Conservation (phyloP, 176 grass and related monocot genomes). For the Raddia distichophylla region DNA sequence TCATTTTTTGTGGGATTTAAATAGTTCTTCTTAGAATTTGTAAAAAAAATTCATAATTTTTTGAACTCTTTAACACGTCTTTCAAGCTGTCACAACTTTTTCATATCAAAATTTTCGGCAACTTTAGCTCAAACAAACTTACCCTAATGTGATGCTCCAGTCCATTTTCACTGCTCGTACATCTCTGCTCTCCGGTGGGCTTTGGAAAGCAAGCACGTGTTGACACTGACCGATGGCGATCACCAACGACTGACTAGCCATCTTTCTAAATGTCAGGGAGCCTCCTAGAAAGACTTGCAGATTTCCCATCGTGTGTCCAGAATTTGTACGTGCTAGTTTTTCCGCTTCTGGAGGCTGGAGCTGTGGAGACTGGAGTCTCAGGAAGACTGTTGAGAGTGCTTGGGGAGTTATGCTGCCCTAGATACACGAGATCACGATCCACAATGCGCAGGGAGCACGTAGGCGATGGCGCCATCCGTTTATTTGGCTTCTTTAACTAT, state of each 20-base stretch:
- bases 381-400: background rate
- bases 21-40: no score
- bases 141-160: no score
- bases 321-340: background rate
- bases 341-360: slow-evolving; percentile 22
- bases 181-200: background rate
- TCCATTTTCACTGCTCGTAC: background rate
- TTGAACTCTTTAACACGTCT: no score
- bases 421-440: background rate
- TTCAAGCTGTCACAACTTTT: no score
- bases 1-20: no score
- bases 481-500: background rate
- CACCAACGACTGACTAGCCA: background rate
- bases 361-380: background rate
- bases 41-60: no score
- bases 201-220: background rate
- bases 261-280: background rate
- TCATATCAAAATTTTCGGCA: no score
- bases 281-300: slow-evolving; percentile 39
- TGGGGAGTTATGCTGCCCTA: background rate
- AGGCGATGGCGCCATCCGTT: background rate
- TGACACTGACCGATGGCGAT: background rate
- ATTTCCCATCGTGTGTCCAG: slow-evolving; percentile 26
- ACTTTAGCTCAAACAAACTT: no score
- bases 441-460: background rate